Percentiles rank a stretch among this genome's conserved stretches.
Evolutionary conservation across 208 protist genomes (phyloP).

Genomic region (Crithidia sp.): DNA sequence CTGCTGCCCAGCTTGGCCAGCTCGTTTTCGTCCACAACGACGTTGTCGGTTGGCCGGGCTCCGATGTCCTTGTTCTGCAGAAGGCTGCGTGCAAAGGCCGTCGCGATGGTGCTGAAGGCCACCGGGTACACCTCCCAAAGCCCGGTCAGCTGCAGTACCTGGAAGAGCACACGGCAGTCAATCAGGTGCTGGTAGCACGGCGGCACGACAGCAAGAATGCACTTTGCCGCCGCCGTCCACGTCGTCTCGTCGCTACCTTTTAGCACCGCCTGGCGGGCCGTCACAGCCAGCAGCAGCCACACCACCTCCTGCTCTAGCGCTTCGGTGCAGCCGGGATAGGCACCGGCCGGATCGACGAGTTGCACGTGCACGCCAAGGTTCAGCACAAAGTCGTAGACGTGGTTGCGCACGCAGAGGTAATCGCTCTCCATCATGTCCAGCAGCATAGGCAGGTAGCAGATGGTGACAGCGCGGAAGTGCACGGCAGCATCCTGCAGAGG

Average conservation of each 20-base stretch:
- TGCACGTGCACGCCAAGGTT: slow-evolving; percentile 85
- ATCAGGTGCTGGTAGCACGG: slow-evolving; percentile 60
- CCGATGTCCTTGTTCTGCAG: slow-evolving; percentile 45
- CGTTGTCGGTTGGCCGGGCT: slow-evolving; percentile 28
- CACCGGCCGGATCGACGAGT: slow-evolving; percentile 74
- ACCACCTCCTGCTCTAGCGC: slow-evolving; percentile 82
- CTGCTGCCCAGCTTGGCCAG: slow-evolving; percentile 53
- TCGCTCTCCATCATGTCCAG: slow-evolving; percentile 85
- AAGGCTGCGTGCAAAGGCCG: slow-evolving; percentile 67
- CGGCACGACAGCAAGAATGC: slow-evolving; percentile 67
- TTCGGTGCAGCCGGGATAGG: slow-evolving; percentile 69
- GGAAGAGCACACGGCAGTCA: slow-evolving; percentile 63
- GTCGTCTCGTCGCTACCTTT: slow-evolving; percentile 67
- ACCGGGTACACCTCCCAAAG: slow-evolving; percentile 66
- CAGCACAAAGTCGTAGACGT: slow-evolving; percentile 89
- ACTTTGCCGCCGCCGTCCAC: slow-evolving; percentile 82
- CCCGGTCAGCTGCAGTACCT: slow-evolving; percentile 61
- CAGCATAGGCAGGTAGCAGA: slow-evolving; percentile 82
- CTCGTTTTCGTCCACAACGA: slow-evolving; percentile 42
- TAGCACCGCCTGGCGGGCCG: slow-evolving; percentile 62
- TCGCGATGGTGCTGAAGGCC: slow-evolving; percentile 59
- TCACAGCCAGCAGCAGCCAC: slow-evolving; percentile 74
- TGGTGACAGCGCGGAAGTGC: slow-evolving; percentile 77
- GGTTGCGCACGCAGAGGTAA: slow-evolving; percentile 86
- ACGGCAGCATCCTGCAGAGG: slow-evolving; percentile 65